Evolutionary conservation across 148 eudicot species (phyloP), one percentile per base, ranked within the genome.

Genomic region (Pharnaceum exiguum): DNA sequence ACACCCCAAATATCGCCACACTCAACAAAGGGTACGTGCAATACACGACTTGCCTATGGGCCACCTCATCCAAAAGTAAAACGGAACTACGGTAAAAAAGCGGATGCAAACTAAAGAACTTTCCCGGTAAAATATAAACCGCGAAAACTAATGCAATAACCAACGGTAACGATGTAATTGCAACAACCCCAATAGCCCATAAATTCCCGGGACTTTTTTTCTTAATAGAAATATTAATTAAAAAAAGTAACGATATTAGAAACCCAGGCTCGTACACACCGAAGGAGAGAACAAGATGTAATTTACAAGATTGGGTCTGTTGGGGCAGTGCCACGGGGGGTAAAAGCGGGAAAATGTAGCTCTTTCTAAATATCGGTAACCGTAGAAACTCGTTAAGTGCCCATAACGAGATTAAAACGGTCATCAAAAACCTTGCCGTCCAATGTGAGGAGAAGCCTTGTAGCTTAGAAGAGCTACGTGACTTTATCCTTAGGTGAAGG

Each of bases 191-290:
- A 0, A 79, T 32, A 0, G 79, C 70, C 74, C 76, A 70, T 2
- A 62, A 15, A 3, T 65, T 55, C 7, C 51, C 43, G 2, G 79
- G 75, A 57, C 58, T 67, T 5, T 60, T 46, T 24, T 71, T 80
- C 19, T 72, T 74, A 46, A 76, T 56, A 2, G 96, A 88, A 1
- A 74, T 54, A 18, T 76, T 70, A 9, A 88, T 60, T 16, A 88
- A 68, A 70, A 78, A 79, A 0, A 85, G 63, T 2, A 88, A 77
- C 27, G 87, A 59, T 16, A 80, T 55, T 7, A 88, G 27, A 46
- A 82, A 84, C 0, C 88, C 89, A 2, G 96, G 96, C 45, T 88
- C 77, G 21, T 70, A 69, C 10, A 88, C 47, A 5, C 96, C 96
- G n/a, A 88, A 74, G 2, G 89, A 77, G 18, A 82, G 71, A 12